Conservation (phyloP, 164 flowering plant species). For the Hamamelis virginiana region DNA sequence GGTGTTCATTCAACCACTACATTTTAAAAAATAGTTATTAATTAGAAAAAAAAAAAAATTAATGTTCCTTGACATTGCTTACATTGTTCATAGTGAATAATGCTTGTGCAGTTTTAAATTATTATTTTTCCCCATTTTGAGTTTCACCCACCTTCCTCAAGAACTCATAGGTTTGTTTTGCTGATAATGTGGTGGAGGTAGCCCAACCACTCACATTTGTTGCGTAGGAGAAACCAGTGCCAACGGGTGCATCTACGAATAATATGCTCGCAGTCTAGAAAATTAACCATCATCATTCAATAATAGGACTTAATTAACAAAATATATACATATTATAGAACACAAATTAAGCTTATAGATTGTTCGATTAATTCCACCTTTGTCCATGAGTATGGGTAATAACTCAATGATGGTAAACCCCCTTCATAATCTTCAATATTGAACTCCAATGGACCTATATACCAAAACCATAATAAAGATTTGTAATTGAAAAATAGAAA, state of each 20-base stretch:
- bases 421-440: slow-evolving; percentile 24
- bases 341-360: too few relatives aligned
- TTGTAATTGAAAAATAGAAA: too few relatives aligned
- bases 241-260: slow-evolving; percentile 50
- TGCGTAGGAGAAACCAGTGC: slow-evolving; percentile 51
- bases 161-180: slow-evolving; percentile 19
- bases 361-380: too few relatives aligned
- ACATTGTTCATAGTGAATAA: too few relatives aligned
- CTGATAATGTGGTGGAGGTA: slow-evolving; percentile 12
- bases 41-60: too few relatives aligned
- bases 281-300: too few relatives aligned
- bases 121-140: too few relatives aligned
- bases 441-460: slow-evolving; percentile 34
- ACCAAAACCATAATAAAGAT: background rate
- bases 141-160: slow-evolving; percentile 19
- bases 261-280: slow-evolving; percentile 41
- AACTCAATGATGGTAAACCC: slow-evolving; percentile 20
- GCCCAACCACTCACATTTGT: slow-evolving; percentile 11
- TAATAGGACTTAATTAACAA: too few relatives aligned
- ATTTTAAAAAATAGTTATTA: background rate
- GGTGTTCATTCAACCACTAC: slow-evolving; percentile 19
- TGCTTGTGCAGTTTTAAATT: too few relatives aligned
- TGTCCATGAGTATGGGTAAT: slow-evolving; percentile 39
- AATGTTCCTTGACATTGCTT: too few relatives aligned
- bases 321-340: too few relatives aligned